Base-by-base conservation (phyloP, 2,329 filamentous ascomycete genomes). In the Stagonosporopsis vannaccii region DNA sequence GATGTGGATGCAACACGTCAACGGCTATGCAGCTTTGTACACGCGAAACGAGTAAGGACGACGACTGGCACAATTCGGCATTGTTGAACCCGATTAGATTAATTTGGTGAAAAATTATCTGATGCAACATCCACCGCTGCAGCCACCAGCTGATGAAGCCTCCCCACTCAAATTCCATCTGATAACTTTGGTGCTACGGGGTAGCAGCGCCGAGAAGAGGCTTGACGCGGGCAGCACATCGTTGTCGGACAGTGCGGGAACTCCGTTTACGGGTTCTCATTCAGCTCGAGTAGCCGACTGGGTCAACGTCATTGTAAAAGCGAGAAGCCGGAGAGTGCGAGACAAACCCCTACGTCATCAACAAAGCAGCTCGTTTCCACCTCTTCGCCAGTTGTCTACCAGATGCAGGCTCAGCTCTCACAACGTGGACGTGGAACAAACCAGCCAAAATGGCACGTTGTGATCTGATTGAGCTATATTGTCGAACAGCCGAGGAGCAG, bases 1-100 rank as follows among this genome's bases (percentile, higher is more conserved):
- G 39, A 20, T 26, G 56, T 65, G 56, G 51, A 53, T 46, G 51
- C 36, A 60, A 65, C 60, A 65, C 62, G 62, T 60, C 62, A 56
- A 63, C 52, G 55, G 52, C 13, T 37, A 43, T 60, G 54, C 60
- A 60, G 47, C 35, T 47, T 15, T 33, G 46, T 46, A 43, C 50
- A 45, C 40, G 22, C 15, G 37, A 26, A 28, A 35, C 51, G 13
- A 36, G 23, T 28, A 45, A 12, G 35, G n/a, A 41, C 23, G 20
- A 39, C 47, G 22, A 20, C 26, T 60, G 40, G 28, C 20, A 56
- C 20, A 17, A 13, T 32, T 41, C 39, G 46, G 49, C 51, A 55
- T 45, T 51, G 28, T 58, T 48, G 26, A 22, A n/a, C 45, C 26
- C 22, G 26, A 15, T 52, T 49, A 49, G 45, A 45, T 45, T 41